Base-by-base conservation (phyloP, 1,139 yeast species). In the Yamadazyma dendronema region DNA sequence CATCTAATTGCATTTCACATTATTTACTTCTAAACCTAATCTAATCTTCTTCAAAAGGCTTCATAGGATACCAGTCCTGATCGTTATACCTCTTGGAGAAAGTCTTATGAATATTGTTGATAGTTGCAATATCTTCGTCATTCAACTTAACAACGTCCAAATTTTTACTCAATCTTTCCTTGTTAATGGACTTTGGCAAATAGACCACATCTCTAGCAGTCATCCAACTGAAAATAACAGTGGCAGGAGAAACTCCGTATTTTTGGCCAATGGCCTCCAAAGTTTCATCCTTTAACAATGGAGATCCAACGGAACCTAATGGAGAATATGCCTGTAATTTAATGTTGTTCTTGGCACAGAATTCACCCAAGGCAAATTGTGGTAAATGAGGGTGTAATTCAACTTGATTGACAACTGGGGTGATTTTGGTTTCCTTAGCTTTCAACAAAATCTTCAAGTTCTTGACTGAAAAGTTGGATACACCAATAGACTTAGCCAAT, bases 251-350 rank as follows among this genome's bases (percentile, higher is more conserved):
- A 27, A 74, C 79, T 21, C 59, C 56, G 55, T 81, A 69, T 49
- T 74, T 73, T 40, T 74, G 63, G 33, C 88, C 88, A 44, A 86
- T 58, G 22, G 65, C 59, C 17, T 54, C 45, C 16, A 85, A 61
- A 3, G 65, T 61, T 30, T 66, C 64, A 48, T 82, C 74, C 34
- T 67, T 61, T 49, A 82, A 66, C 28, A 83, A 57, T 11, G 90
- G 87, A 12, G 87, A 80, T 36, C 77, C 77, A 12, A 72, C 65
- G 22, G 87, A 77, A 14, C 90, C 94, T 48, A 86, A 72, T 42
- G 95, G 95, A 28, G 88, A 81, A 60, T 84, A 87, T 26, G 92
- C 90, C 58, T 84, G 85, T 37, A 81, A 56, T 22, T 72, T 55
- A 45, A 86, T 84, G 19, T 71, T 74, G 47, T 84, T 67, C 22